Evolutionary conservation across 208 protist genomes (phyloP).

Genomic region (Leishmania amazonensis): DNA sequence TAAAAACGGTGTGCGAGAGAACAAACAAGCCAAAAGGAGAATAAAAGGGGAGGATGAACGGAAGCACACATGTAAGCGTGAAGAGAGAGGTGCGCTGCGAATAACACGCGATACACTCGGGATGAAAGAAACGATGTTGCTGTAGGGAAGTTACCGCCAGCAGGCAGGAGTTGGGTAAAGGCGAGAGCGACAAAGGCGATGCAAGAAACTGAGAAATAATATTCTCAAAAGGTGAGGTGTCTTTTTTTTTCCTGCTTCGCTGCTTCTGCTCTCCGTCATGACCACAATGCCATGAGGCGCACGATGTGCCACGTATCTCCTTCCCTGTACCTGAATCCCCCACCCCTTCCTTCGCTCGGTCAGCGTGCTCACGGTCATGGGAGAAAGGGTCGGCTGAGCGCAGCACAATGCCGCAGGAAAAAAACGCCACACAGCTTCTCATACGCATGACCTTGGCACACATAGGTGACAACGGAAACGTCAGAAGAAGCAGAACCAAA

Average conservation of each 20-base stretch:
- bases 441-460: neutral
- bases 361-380: neutral
- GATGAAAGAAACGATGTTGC: neutral
- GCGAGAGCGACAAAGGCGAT: neutral
- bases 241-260: neutral
- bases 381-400: neutral
- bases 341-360: neutral
- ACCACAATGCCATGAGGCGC: neutral
- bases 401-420: neutral
- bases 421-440: neutral
- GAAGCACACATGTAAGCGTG: neutral
- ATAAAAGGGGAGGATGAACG: neutral
- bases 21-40: neutral
- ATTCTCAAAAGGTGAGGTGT: neutral
- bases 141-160: neutral
- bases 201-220: neutral
- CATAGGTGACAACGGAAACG: neutral
- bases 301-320: neutral
- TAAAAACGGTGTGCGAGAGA: neutral
- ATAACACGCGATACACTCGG: neutral
- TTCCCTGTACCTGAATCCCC: neutral
- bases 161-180: neutral
- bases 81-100: neutral
- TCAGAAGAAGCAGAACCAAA: slow-evolving; percentile 9
- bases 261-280: neutral